A percentile compares a stretch with the other conserved stretches of the same genome.
phyloP scores from a whole-genome alignment of 2,329 filamentous ascomycete genomes.

The Metarhizium anisopliae region DNA sequence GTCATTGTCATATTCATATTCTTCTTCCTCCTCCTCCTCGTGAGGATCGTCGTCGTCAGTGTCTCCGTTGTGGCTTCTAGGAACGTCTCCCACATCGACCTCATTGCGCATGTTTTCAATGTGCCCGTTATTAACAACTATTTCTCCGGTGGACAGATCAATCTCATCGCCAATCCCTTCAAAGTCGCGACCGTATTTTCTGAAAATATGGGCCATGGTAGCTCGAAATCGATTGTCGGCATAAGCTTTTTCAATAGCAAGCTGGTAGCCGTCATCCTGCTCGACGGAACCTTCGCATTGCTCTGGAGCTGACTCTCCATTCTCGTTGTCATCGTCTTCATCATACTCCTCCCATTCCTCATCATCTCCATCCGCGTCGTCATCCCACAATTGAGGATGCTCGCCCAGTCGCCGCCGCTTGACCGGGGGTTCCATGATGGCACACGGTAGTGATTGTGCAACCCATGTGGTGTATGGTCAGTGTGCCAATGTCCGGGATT shows the following conservation, averaged over 20 bases:
- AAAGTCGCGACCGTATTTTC: conserved; percentile 81
- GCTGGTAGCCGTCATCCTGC: conserved; percentile 44
- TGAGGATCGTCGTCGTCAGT: neutral
- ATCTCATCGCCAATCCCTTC: conserved; percentile 81
- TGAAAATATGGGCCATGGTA: conserved; percentile 81
- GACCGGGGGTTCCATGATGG: conserved; percentile 44
- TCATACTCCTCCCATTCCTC: conserved; percentile 6
- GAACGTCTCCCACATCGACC: conserved; percentile 35
- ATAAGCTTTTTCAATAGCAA: conserved; percentile 52
- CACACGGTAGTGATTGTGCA: neutral
- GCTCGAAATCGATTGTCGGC: conserved; percentile 68
- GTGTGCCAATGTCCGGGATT: neutral
- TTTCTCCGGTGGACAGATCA: conserved; percentile 68
- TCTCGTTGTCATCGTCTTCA: conserved; percentile 33
- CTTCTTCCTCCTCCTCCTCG: conserved; percentile 13
- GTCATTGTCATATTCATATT: conserved; percentile 17
- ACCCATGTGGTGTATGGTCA: conserved; percentile 4
- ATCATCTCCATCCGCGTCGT: neutral
- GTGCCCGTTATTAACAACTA: conserved; percentile 90
- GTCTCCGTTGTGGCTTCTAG: conserved; percentile 3
- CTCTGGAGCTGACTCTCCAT: conserved; percentile 39
- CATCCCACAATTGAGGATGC: conserved; percentile 20
- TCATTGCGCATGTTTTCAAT: conserved; percentile 50
- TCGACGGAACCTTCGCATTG: conserved; percentile 37
- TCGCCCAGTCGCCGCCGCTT: conserved; percentile 53